Evolutionary conservation across 2,329 filamentous ascomycete species (phyloP).

Genomic region (Fusarium cyanostomum): DNA sequence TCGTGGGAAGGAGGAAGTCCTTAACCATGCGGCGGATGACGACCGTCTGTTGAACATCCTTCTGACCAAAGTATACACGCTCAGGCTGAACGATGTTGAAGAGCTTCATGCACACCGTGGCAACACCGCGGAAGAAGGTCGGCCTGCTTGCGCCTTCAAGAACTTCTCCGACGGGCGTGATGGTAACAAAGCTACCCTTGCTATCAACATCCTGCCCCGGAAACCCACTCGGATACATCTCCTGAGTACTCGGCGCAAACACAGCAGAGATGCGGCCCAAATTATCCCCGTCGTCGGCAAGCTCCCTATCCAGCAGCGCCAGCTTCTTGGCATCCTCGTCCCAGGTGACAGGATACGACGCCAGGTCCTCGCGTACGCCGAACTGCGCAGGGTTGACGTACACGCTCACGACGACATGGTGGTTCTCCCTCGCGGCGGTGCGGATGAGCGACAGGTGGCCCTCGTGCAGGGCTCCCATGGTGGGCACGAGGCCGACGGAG

Average conservation of each 20-base stretch:
- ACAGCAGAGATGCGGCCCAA: conserved; percentile 80
- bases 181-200: conserved; percentile 87
- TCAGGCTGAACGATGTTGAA: conserved; percentile 67
- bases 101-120: conserved; percentile 91
- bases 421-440: conserved; percentile 83
- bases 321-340: conserved; percentile 76
- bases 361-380: conserved; percentile 85
- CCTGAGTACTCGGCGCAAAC: conserved; percentile 82
- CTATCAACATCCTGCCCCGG: conserved; percentile 77
- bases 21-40: conserved; percentile 86
- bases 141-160: conserved; percentile 88
- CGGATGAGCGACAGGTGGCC: conserved; percentile 90
- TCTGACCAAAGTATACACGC: conserved; percentile 91
- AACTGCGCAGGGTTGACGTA: conserved; percentile 99
- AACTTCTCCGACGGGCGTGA: conserved; percentile 83
- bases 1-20: conserved; percentile 83
- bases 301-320: conserved; percentile 72
- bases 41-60: conserved; percentile 96
- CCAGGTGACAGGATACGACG: conserved; percentile 92
- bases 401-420: conserved; percentile 87
- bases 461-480: conserved; percentile 96
- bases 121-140: conserved; percentile 96
- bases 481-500: conserved; percentile 88
- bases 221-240: conserved; percentile 88
- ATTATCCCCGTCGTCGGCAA: conserved; percentile 68